Evolutionary conservation across 257 asterid species (phyloP).

Genomic region (Capsicum chinense): DNA sequence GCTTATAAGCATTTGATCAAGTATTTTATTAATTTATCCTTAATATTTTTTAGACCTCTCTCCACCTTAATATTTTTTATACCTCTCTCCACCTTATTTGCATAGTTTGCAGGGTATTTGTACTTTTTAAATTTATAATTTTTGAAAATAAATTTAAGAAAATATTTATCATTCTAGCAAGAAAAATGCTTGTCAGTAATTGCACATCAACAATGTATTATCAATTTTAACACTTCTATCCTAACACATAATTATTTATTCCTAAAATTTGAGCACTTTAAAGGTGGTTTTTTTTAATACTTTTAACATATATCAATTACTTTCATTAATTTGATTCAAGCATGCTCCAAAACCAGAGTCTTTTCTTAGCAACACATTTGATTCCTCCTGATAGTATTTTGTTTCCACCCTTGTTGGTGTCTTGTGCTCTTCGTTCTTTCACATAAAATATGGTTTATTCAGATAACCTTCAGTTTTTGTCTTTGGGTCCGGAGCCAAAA

Average conservation of each 20-base stretch:
- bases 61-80: background rate
- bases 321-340: background rate
- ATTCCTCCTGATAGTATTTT: no score
- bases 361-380: background rate
- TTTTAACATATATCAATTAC: background rate
- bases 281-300: background rate
- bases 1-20: background rate
- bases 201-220: background rate
- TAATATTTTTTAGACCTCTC: background rate
- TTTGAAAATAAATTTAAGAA: background rate
- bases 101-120: background rate
- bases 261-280: background rate
- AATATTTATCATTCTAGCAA: background rate
- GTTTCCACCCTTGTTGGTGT: no score
- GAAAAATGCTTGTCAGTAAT: background rate
- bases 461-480: background rate
- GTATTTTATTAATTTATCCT: background rate
- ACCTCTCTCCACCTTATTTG: background rate
- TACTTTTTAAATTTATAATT: background rate
- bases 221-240: no score
- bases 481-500: no score
- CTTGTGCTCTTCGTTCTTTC: background rate
- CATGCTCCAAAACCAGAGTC: background rate
- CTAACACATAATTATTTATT: background rate
- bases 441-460: background rate